Evolutionary conservation across 805 yeast species (phyloP).

Genomic region (Ogataea neopini): DNA sequence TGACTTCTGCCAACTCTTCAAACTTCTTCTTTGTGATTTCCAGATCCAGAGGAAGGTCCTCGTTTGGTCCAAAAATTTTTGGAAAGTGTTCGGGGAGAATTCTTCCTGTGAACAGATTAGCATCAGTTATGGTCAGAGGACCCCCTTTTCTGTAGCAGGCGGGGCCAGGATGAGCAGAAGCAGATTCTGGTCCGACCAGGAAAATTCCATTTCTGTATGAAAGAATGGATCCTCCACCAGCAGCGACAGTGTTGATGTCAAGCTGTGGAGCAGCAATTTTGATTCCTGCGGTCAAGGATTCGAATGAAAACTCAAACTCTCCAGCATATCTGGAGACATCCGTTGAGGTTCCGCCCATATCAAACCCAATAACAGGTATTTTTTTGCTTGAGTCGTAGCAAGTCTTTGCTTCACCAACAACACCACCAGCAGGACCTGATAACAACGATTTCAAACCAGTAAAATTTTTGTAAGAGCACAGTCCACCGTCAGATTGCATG

Average conservation of each 20-base stretch:
- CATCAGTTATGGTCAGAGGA: constrained; percentile 83
- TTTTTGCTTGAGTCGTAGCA: constrained; percentile 41
- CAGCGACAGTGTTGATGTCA: constrained; percentile 35
- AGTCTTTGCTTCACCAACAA: constrained; percentile 57
- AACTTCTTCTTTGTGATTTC: constrained; percentile 55
- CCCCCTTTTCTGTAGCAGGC: constrained; percentile 82
- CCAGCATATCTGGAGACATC: constrained; percentile 38
- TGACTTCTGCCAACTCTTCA: constrained; percentile 48
- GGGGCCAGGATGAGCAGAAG: constrained; percentile 86
- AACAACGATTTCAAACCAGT: constrained; percentile 54
- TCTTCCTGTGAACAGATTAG: constrained; percentile 70
- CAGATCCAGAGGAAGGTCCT: constrained; percentile 62
- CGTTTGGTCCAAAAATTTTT: constrained; percentile 76
- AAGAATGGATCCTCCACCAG: constrained; percentile 60
- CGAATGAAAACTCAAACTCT: constrained; percentile 34
- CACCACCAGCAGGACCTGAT: constrained; percentile 66
- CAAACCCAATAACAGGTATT: constrained; percentile 35
- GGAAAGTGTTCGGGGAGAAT: constrained; percentile 73
- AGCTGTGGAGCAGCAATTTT: constrained; percentile 39
- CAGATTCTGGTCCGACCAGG: constrained; percentile 82
- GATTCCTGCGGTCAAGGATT: constrained; percentile 36
- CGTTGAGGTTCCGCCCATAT: constrained; percentile 42
- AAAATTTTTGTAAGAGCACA: constrained; percentile 52
- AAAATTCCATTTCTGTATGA: constrained; percentile 68
- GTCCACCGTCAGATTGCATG: constrained; percentile 63